A percentile compares a stretch with the other conserved stretches of the same genome.
Evolutionary conservation across 192 early-diverging fungal genomes (phyloP).

Genomic region (Coemansia reversa): DNA sequence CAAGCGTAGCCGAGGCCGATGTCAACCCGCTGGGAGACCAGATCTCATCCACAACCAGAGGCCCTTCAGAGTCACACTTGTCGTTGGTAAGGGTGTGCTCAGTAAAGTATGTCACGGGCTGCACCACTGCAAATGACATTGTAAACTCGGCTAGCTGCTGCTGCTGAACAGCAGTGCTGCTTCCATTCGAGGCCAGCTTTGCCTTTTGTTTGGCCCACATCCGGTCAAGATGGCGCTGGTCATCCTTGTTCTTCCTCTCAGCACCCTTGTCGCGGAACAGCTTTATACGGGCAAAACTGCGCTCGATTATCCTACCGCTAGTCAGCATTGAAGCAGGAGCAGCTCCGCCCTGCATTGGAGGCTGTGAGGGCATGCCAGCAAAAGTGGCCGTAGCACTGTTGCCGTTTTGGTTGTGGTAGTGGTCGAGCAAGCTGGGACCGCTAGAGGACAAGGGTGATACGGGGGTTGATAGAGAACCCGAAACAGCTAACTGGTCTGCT

Average conservation of each 20-base stretch:
- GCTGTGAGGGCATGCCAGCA: constrained; percentile 16
- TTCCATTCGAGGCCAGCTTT: constrained; percentile 24
- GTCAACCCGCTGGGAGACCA: constrained; percentile 20
- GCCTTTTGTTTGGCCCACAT: constrained; percentile 60
- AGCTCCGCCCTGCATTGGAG: neutral
- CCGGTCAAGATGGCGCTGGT: constrained; percentile 69
- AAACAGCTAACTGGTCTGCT: neutral
- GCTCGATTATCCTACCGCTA: constrained; percentile 49
- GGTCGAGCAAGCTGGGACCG: constrained; percentile 7
- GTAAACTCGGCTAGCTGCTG: constrained; percentile 39
- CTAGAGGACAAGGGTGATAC: constrained; percentile 5
- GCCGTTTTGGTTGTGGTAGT: neutral
- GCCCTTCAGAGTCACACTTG: constrained; percentile 56
- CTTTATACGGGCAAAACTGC: constrained; percentile 63
- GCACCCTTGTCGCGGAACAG: constrained; percentile 78
- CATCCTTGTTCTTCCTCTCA: constrained; percentile 78
- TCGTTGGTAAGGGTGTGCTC: constrained; percentile 49
- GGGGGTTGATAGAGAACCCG: constrained; percentile 25
- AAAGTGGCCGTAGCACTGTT: constrained; percentile 1
- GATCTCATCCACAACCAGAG: constrained; percentile 35
- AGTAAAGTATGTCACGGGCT: constrained; percentile 26
- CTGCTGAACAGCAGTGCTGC: constrained; percentile 9
- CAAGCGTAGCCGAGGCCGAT: constrained; percentile 11
- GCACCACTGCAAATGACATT: constrained; percentile 40
- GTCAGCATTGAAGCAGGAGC: constrained; percentile 5